Conservation (phyloP, 192 early-diverging fungal species). For the Rhizoclosmatium sp. region DNA sequence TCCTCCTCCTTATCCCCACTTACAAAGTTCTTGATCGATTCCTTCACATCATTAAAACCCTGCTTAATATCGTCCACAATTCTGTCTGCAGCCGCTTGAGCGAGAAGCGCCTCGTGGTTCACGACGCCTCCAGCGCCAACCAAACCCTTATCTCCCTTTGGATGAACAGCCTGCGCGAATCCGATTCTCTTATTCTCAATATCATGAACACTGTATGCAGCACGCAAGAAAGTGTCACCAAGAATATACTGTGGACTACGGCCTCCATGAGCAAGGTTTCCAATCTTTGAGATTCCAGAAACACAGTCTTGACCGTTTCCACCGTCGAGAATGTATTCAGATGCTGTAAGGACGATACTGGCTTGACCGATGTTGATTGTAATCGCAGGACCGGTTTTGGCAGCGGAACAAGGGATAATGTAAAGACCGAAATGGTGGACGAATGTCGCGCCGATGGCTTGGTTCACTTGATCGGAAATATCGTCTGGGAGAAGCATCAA, state of each 20-base stretch:
- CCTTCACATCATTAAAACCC: no score
- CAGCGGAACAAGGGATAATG: slow-evolving; percentile 16
- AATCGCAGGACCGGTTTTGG: slow-evolving; percentile 25
- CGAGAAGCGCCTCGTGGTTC: no score
- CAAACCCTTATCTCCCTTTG: neutral
- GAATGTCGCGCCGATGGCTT: slow-evolving; percentile 48
- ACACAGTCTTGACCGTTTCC: slow-evolving; percentile 32
- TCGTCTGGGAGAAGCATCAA: slow-evolving; percentile 31
- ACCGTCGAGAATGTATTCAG: slow-evolving; percentile 29
- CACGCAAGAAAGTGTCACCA: slow-evolving; percentile 48
- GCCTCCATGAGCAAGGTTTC: neutral
- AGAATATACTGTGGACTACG: slow-evolving; percentile 32
- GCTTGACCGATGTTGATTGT: slow-evolving; percentile 9
- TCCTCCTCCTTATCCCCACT: no score
- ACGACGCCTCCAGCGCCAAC: no score
- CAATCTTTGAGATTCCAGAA: slow-evolving; percentile 34
- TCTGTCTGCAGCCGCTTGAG: no score
- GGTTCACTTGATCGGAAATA: slow-evolving; percentile 38
- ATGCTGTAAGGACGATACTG: slow-evolving; percentile 17
- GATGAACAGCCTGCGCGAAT: slow-evolving; percentile 41
- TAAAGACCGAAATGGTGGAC: neutral
- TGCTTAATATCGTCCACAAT: no score
- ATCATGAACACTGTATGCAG: slow-evolving; percentile 53
- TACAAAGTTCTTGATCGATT: no score
- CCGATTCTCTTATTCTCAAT: slow-evolving; percentile 40